Base-by-base conservation (phyloP, 208 protist species). In the Wallacemonas rigidus region DNA sequence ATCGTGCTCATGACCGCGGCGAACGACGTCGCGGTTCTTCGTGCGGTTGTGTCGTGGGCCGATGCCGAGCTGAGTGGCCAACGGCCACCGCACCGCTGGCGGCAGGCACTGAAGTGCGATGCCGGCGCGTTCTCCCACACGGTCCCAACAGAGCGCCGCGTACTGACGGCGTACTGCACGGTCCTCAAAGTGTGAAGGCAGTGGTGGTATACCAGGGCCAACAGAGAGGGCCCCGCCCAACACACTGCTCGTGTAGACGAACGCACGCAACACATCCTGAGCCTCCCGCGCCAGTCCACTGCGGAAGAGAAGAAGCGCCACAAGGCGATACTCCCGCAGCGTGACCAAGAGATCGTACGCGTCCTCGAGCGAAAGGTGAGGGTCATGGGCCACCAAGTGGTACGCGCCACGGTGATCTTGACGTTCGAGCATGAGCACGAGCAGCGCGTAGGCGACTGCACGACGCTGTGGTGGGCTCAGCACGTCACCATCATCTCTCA, bases 271-370 rank as follows among this genome's bases (percentile, higher is more conserved):
- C 7, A 88, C 12, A 2, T 53, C 11, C 41, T 48, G 63, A 2
- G 81, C 79, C 57, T 62, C 77, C 15, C 70, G 63, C 9, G 60
- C 56, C n/a, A 80, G 77, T 0, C 87, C 87, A 11, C 60, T 41
- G 36, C 80, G 81, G 68, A 85, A 86, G n/a, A 89, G 71, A 54
- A 93, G 71, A 69, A 86, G 62, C 4, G 88, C 89, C n/a, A 96
- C 71, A 36, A 96, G 72, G 7, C 88, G 84, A 68, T 84, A 85
- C 75, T 96, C 88, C 7, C 67, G 65, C 39, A 90, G 50, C 12
- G 72, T 44, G 8, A 7, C 48, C n/a, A 96, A 83, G 65, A 94
- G 50, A 48, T 90, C 85, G 47, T 85, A 86, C 57, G 79, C 87
- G 63, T 96, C 91, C 63, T 83, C 76, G 11, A 93, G 54, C 8